Evolutionary conservation across 768 basidiomycete genomes (phyloP), one percentile per base, ranked within the genome.

Genomic region (Phylloporus rhodoxanthus): DNA sequence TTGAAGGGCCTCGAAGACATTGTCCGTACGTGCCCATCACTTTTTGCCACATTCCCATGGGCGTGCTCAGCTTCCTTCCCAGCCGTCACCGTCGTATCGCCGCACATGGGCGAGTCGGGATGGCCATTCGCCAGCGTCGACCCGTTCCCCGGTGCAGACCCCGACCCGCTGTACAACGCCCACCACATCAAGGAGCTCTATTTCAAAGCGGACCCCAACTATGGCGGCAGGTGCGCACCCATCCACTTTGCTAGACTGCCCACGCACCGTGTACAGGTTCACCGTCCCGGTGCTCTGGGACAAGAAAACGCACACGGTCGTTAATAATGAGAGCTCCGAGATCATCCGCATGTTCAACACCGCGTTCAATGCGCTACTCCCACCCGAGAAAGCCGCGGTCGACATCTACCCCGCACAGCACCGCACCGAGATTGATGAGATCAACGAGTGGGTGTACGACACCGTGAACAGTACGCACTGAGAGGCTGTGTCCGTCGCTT

Each of bases 271-370:
- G 7, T 8, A 25, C 47, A 81, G 87, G 33, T 91, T 91, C 73
- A 92, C 91, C 2, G 89, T 92, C 8, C 93, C 93, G 5, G 69
- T 91, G 29, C 74, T 99, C 5, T 99, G 91, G 90, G 96, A 98
- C 71, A 94, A 84, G 73, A 89, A 94, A 67, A 71, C 64, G 37
- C 71, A 84, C 39, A 87, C 85, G 34, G 87, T 97, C 57, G 96
- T 99, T 50, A 97, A 92, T 73, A 98, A 97, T 65, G 95, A 99
- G 64, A 86, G 84, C 56, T 83, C 87, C 2, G 95, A 98, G 70
- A 93, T 98, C 63, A 91, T 98, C 61, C 84, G 95, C 49, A 87
- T 95, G 8, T 79, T 98, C 71, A 97, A 99, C 69, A 75, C 77
- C 7, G 84, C 78, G 2, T 94, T 95, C 72, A 84, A 96, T 64